A percentile compares a stretch with the other conserved stretches of the same genome.
Conservation (phyloP, 2,329 filamentous ascomycete genomes). For the Parastagonospora nodorum region DNA sequence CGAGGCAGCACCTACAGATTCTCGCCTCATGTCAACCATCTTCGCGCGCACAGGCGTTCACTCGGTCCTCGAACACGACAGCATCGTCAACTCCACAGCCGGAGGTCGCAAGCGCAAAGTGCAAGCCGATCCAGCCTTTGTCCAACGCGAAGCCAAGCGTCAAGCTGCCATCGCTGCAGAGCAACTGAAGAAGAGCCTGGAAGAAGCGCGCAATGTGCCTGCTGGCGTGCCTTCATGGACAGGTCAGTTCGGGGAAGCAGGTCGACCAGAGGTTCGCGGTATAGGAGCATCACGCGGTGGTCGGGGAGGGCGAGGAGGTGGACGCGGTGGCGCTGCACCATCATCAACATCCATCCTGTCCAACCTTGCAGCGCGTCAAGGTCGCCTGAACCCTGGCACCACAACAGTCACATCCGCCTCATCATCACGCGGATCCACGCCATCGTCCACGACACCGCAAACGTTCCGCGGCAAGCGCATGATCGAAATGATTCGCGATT, state of each 20-base stretch:
- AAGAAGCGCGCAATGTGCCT: conserved; percentile 73
- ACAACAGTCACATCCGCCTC: conserved; percentile 13
- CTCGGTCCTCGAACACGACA: conserved; percentile 90
- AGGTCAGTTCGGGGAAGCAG: conserved; percentile 77
- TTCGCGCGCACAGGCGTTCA: conserved; percentile 86
- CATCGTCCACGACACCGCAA: conserved; percentile 29
- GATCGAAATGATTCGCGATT: conserved; percentile 69
- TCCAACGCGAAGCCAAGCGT: conserved; percentile 79
- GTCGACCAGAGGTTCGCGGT: conserved; percentile 59
- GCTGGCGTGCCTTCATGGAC: conserved; percentile 94
- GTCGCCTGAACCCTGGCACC: conserved; percentile 19
- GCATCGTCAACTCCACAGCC: conserved; percentile 66
- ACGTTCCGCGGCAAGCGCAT: conserved; percentile 49
- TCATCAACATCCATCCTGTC: conserved; percentile 50
- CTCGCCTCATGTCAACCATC: conserved; percentile 84
- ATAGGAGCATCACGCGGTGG: conserved; percentile 49
- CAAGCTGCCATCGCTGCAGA: conserved; percentile 78
- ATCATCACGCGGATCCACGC: conserved; percentile 35
- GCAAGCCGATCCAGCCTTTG: conserved; percentile 75
- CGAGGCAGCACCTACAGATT: conserved; percentile 42
- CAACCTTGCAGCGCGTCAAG: conserved; percentile 51
- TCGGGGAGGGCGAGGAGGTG: conserved; percentile 34
- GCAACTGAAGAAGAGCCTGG: conserved; percentile 73
- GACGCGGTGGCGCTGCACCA: conserved; percentile 46
- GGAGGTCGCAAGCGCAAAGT: conserved; percentile 65